phyloP scores from a whole-genome alignment of 2,329 filamentous ascomycete genomes.

The Parascedosporium putredinis region DNA sequence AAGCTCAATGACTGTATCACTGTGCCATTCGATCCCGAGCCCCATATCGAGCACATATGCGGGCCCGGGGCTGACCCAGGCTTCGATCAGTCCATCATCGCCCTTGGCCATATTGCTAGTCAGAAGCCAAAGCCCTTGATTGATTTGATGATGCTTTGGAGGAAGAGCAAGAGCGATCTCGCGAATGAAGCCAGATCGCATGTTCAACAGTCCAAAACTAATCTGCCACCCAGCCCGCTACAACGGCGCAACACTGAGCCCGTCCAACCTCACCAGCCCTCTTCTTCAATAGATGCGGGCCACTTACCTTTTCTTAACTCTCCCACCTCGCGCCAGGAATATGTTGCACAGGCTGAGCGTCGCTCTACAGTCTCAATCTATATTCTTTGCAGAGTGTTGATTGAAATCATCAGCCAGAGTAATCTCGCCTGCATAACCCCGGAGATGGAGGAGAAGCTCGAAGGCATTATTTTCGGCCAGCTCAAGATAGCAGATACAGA shows the following conservation, averaged over 20 bases:
- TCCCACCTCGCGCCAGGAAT: slow-evolving; percentile 49
- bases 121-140: slow-evolving; percentile 92
- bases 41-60: slow-evolving; percentile 79
- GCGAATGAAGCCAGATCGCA: slow-evolving; percentile 58
- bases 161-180: slow-evolving; percentile 88
- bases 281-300: slow-evolving; percentile 10
- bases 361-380: slow-evolving; percentile 93
- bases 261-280: slow-evolving; percentile 31
- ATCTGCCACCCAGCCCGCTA: slow-evolving; percentile 36
- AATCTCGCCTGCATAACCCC: slow-evolving; percentile 69
- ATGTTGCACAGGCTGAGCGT: slow-evolving; percentile 70
- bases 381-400: slow-evolving; percentile 82
- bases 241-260: slow-evolving; percentile 69
- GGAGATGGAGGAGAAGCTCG: slow-evolving; percentile 89
- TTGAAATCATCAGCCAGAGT: slow-evolving; percentile 90
- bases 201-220: slow-evolving; percentile 40
- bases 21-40: slow-evolving; percentile 67
- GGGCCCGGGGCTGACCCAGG: slow-evolving; percentile 77
- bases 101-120: slow-evolving; percentile 86
- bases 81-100: slow-evolving; percentile 90
- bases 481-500: slow-evolving; percentile 81
- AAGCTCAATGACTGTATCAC: slow-evolving; percentile 86
- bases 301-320: slow-evolving; percentile 18
- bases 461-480: slow-evolving; percentile 94
- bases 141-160: slow-evolving; percentile 96